phyloP scores from a whole-genome alignment of 2,329 filamentous ascomycete genomes.

The Pestalotiopsis sp. region DNA sequence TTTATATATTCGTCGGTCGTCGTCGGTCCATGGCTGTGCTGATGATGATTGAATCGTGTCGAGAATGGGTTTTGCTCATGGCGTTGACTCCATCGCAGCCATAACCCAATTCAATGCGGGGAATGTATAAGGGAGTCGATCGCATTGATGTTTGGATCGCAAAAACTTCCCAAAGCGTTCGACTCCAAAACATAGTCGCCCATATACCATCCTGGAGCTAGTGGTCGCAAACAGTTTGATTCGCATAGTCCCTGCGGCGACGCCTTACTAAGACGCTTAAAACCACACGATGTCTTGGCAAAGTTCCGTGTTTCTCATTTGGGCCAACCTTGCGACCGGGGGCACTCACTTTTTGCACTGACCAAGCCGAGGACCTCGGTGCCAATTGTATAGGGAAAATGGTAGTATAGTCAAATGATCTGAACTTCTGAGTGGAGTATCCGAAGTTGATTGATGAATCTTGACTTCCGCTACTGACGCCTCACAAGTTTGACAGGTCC shows the following conservation, averaged over 20 bases:
- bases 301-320: background rate
- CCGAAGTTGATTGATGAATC: no score
- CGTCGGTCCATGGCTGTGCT: background rate
- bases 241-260: background rate
- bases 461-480: no score
- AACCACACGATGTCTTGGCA: background rate
- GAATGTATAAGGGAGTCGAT: background rate
- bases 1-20: background rate
- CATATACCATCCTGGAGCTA: background rate
- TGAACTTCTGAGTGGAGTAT: no score
- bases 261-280: background rate
- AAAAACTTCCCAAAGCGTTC: constrained; percentile 1
- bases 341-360: background rate
- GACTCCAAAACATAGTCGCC: background rate
- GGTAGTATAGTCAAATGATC: no score
- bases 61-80: background rate
- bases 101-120: background rate
- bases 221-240: background rate
- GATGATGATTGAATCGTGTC: background rate
- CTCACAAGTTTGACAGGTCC: no score
- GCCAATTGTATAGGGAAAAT: background rate
- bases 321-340: background rate
- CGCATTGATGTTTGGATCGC: background rate
- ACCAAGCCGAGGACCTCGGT: background rate
- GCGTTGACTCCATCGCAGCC: background rate